Conservation (phyloP, 208 protist genomes). For the Leptomonas pyrrhocoris region DNA sequence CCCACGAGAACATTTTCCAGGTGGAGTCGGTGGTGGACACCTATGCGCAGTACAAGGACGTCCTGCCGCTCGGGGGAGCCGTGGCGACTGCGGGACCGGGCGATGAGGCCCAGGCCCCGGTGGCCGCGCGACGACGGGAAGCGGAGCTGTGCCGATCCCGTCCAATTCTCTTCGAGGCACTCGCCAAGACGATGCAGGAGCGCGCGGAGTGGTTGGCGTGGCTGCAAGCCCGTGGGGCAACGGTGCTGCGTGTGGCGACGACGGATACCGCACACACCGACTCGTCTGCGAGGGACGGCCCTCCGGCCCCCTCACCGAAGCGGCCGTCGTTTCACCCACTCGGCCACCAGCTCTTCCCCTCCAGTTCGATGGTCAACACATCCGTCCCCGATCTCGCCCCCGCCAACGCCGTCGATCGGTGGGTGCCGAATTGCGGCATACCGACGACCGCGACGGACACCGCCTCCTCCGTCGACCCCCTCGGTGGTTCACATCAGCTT, state of each 20-base stretch:
- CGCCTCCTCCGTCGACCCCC: not conserved
- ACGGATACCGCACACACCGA: conserved; percentile 3
- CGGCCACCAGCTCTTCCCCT: not conserved
- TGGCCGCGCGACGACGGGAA: conserved; percentile 15
- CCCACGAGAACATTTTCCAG: conserved; percentile 20
- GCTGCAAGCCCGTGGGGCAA: conserved; percentile 8
- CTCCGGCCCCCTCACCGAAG: not conserved
- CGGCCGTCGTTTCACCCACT: conserved; percentile 6
- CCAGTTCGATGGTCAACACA: not conserved
- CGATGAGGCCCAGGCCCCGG: conserved; percentile 2
- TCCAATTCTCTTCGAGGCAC: conserved; percentile 23
- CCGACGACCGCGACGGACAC: conserved; percentile 7
- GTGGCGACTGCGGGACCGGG: not conserved
- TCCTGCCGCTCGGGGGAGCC: conserved; percentile 4
- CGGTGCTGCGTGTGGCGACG: not conserved
- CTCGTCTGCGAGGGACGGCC: not conserved
- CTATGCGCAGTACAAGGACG: conserved; percentile 13
- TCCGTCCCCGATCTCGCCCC: not conserved
- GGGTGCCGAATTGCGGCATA: not conserved
- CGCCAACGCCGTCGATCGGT: conserved; percentile 8
- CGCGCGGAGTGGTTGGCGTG: conserved; percentile 26
- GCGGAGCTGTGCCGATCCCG: conserved; percentile 18
- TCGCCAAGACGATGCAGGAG: conserved; percentile 21
- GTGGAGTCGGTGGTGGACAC: conserved; percentile 18
- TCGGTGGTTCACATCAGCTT: not conserved